Conservation (phyloP, 2,329 filamentous ascomycete genomes). For the Dothistroma pini region DNA sequence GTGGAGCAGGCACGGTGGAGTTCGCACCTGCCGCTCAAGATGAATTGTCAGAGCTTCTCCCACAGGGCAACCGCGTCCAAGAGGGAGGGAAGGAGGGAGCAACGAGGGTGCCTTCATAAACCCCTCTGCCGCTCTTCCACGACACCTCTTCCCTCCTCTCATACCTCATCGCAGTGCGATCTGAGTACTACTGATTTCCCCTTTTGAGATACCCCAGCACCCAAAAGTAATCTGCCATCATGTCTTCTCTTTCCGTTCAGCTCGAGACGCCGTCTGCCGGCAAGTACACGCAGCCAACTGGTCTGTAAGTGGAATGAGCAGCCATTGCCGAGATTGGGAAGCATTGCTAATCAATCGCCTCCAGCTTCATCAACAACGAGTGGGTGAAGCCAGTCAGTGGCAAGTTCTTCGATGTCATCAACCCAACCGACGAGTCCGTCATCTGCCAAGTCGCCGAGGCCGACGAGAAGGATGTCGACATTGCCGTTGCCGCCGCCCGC, state of each 20-base stretch:
- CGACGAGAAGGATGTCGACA: constrained; percentile 77
- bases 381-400: constrained; percentile 80
- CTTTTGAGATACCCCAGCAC: constrained; percentile 22
- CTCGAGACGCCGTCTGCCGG: constrained; percentile 66
- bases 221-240: constrained; percentile 19
- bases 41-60: constrained; percentile 18
- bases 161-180: constrained; percentile 25
- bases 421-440: constrained; percentile 78
- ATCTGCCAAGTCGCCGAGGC: constrained; percentile 81
- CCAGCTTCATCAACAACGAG: constrained; percentile 88
- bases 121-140: constrained; percentile 3
- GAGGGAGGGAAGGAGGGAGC: constrained; percentile 5
- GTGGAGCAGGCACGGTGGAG: constrained; percentile 22
- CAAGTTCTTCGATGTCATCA: constrained; percentile 89
- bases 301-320: constrained; percentile 45
- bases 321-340: neutral
- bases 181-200: constrained; percentile 13
- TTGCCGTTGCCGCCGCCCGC: constrained; percentile 80
- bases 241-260: constrained; percentile 52
- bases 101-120: neutral
- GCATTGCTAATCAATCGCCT: neutral
- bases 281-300: constrained; percentile 53
- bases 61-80: neutral
- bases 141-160: constrained; percentile 6
- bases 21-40: constrained; percentile 10